These are phyloP conservation scores for Talaromyces stipitatus DNA, from an alignment of 495 filamentous ascomycete genomes.

Conservation along the genomic window DNA sequence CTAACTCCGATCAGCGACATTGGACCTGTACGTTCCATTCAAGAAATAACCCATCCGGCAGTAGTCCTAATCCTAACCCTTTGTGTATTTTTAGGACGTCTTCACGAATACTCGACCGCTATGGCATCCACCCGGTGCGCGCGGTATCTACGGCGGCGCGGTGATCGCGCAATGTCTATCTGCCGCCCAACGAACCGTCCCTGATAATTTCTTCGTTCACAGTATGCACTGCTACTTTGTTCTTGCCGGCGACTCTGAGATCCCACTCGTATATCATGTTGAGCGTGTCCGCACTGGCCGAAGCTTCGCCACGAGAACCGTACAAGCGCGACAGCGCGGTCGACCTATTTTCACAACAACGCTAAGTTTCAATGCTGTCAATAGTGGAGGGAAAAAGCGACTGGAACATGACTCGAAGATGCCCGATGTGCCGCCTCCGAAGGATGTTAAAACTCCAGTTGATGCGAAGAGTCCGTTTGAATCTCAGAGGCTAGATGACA, in stretches of 20 bases:
- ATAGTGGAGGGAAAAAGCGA: conserved; percentile 45
- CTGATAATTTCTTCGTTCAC: conserved; percentile 71
- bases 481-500: conserved; percentile 1
- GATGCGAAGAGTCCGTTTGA: conserved; percentile 4
- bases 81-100: conserved; percentile 7
- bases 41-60: no score
- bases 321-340: conserved; percentile 87
- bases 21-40: conserved; percentile 53
- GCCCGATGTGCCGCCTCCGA: neutral
- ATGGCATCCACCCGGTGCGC: conserved; percentile 85
- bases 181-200: conserved; percentile 82
- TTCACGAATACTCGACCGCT: conserved; percentile 88
- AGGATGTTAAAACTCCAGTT: neutral
- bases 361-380: conserved; percentile 72
- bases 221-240: conserved; percentile 98
- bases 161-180: conserved; percentile 88
- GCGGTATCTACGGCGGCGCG: conserved; percentile 87
- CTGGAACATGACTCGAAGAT: conserved; percentile 4
- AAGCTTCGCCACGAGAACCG: conserved; percentile 87
- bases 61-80: no score
- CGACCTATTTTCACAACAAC: conserved; percentile 92
- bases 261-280: conserved; percentile 88
- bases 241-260: conserved; percentile 72
- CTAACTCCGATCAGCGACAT: conserved; percentile 74
- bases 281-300: conserved; percentile 86